These are phyloP conservation scores for Nigrograna mackinnonii DNA, from an alignment of 2,329 filamentous ascomycete species.

Conservation along the genomic window DNA sequence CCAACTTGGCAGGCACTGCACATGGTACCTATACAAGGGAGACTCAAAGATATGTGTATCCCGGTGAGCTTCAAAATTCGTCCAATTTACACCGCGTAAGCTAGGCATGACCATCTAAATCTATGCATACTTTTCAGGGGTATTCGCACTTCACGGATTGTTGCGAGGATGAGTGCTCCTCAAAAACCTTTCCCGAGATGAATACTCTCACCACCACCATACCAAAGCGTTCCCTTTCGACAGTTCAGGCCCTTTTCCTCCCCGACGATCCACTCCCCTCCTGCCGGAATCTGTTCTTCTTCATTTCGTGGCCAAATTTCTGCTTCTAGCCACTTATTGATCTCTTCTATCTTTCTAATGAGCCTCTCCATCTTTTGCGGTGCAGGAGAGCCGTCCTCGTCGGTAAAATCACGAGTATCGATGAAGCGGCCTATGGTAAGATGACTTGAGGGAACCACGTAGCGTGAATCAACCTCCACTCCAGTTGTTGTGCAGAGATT, in stretches of 20 bases:
- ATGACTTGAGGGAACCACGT: constrained; percentile 87
- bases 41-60: too few species aligned
- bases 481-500: constrained; percentile 63
- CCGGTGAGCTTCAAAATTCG: too few species aligned
- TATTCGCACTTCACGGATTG: too few species aligned
- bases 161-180: too few species aligned
- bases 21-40: too few species aligned
- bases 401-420: constrained; percentile 60
- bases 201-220: constrained; percentile 76
- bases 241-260: constrained; percentile 80
- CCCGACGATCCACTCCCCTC: constrained; percentile 84
- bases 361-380: constrained; percentile 64
- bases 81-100: too few species aligned
- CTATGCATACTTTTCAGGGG: too few species aligned
- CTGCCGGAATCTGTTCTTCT: constrained; percentile 45
- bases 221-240: constrained; percentile 79
- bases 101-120: too few species aligned
- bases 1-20: too few species aligned
- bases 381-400: constrained; percentile 46
- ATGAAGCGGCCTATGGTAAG: constrained; percentile 86
- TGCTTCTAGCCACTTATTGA: constrained; percentile 74
- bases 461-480: constrained; percentile 74
- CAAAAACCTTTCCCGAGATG: constrained; percentile 55
- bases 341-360: constrained; percentile 70
- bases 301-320: constrained; percentile 67